A percentile compares a stretch with the other conserved stretches of the same genome.
Evolutionary conservation across 2,329 filamentous ascomycete species (phyloP).

Genomic region (Pseudogymnoascus sp.): DNA sequence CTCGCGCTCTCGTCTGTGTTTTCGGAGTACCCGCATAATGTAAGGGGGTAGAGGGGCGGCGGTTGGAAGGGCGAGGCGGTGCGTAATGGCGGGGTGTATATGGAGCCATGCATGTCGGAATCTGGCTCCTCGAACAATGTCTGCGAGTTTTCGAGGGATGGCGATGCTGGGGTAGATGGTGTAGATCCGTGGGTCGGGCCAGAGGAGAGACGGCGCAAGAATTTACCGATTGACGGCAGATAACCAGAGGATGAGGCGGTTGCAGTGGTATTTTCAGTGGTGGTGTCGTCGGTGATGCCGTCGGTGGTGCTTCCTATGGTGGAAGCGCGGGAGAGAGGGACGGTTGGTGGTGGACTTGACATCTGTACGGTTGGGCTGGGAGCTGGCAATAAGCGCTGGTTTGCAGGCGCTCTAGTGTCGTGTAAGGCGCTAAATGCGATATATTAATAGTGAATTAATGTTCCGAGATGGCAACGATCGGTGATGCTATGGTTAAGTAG

Average conservation of each 20-base stretch:
- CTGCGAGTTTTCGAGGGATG: not conserved
- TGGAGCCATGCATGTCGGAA: slow-evolving; percentile 6
- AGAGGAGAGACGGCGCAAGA: slow-evolving; percentile 60
- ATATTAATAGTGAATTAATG: slow-evolving; percentile 5
- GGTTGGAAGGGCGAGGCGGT: slow-evolving; percentile 74
- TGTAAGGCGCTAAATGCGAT: not conserved
- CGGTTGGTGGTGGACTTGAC: not conserved
- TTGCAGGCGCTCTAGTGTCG: slow-evolving; percentile 1
- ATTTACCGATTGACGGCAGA: not conserved
- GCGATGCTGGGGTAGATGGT: not conserved
- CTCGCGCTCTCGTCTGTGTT: slow-evolving; percentile 52
- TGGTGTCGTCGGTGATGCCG: not conserved
- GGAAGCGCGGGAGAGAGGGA: not conserved
- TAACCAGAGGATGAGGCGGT: not conserved
- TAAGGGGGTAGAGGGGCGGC: slow-evolving; percentile 76
- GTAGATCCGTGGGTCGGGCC: slow-evolving; percentile 27
- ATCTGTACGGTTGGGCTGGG: not conserved
- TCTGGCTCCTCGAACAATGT: not conserved
- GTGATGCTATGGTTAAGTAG: not conserved
- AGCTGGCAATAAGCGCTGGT: not conserved
- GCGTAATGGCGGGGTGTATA: slow-evolving; percentile 34
- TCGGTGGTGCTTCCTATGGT: not conserved
- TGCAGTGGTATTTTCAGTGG: not conserved
- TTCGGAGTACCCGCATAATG: slow-evolving; percentile 56
- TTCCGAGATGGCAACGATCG: slow-evolving; percentile 6